Evolutionary conservation across 2,329 filamentous ascomycete species (phyloP), one percentile per base, ranked within the genome.

Genomic region (Pseudogymnoascus sp.): DNA sequence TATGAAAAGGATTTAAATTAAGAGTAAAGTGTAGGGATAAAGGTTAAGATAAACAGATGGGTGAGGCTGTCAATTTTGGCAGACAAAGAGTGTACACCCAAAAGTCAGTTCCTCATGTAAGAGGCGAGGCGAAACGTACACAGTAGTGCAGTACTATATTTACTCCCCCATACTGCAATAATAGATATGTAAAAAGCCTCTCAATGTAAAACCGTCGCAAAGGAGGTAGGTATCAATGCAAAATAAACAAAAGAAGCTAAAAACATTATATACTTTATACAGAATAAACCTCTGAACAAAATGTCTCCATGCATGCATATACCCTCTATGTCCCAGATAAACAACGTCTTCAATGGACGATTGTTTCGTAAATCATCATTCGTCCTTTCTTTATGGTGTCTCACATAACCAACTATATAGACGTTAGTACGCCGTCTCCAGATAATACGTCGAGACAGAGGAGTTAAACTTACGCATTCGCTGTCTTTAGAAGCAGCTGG

Each of bases 401-500:
- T 67, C 61, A 72, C 71, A 72, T 72, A 39, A 72, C 65, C 61
- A 66, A 61, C 70, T 72, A 25, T 4, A 15, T 2, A n/a, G 6
- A 15, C 29, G 35, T 64, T 37, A 65, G 65, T 60, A 62, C 58
- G 33, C 35, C 15, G 5, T 29, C 18, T 21, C n/a, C 15, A n/a
- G 2, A 27, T 21, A 4, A 33, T 15, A n/a, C 35, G 10, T 10
- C 10, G 13, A 7, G 25, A 33, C 27, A 3, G 12, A 9, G 40
- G 8, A 5, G 25, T 29, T 9, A n/a, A 48, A 70, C 72, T 69
- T 72, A 97, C 92, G 79, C 93, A 99, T 76, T 97, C 92, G 67
- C 84, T 84, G n/a, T 96, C 90, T 65, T 87, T 83, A 75, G 94
- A 92, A 58, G 82, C 86, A 69, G 87, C 83, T 5, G 92, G 90